Base-by-base conservation (phyloP, 345 rosid genomes). In the Populus deltoides region DNA sequence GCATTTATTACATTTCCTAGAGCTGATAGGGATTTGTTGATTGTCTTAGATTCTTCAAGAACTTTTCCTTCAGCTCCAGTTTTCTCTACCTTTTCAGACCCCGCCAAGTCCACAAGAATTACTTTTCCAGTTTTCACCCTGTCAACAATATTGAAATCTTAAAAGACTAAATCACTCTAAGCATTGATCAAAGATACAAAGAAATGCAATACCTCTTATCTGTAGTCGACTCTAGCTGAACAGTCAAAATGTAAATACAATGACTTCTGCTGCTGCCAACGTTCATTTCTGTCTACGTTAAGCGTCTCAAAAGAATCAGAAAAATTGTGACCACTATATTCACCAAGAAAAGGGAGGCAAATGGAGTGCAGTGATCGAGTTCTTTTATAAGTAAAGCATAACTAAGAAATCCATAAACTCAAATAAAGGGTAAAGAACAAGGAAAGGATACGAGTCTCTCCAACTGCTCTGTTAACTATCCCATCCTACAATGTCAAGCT, bases 1-100 rank as follows among this genome's bases (percentile, higher is more conserved):
- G 98, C 95, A 85, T 86, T 88, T 66, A 94, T 90, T 75, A 93
- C 98, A 63, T 93, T 94, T 70, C 98, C 98, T 27, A 93, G 85
- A 70, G 93, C 93, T 36, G 98, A 94, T 77, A 94, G 88, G n/a
- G 97, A 94, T 81, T 90, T 94, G 79, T 93, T 94, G 73, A 94
- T 94, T 66, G 90, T 89, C 89, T 93, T 94, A 6, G 97, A 97
- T 86, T 94, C 98, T 86, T 94, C 98, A 75, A 94, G 92, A 85
- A 90, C 85, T 87, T 78, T 92, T 78, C 98, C 98, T 87, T 92
- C 98, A 80, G 98, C 97, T 83, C 98, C 97, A 20, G 94, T 94
- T 84, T 94, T 94, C 82, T 94, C 98, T 29, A 88, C 93, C 82
- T 94, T 94, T 87, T 94, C 97, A 20, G 98, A 93, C 80, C 98